Evolutionary conservation across 176 grass and related monocot species (phyloP).

Genomic region (Saccharum officinarum): DNA sequence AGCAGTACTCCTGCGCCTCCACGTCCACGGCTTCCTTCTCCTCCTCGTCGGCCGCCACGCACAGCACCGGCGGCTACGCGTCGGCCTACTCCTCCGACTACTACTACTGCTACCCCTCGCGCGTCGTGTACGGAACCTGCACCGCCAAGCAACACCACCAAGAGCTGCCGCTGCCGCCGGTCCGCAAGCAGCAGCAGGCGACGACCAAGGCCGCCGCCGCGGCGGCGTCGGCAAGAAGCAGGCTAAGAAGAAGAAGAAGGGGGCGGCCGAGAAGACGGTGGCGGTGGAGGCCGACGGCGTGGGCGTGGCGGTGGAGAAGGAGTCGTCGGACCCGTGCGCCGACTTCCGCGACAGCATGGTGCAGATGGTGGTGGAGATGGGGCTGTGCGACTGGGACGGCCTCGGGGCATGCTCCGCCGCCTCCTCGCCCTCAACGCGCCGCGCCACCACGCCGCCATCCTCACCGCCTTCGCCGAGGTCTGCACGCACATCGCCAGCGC

Average conservation of each 20-base stretch:
- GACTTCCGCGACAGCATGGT: constrained; percentile 94
- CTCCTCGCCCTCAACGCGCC: constrained; percentile 91
- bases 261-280: neutral
- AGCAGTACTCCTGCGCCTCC: neutral
- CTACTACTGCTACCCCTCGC: constrained; percentile 5
- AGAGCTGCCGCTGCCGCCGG: neutral
- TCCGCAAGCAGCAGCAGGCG: neutral
- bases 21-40: constrained; percentile 28
- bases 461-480: constrained; percentile 93
- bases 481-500: constrained; percentile 56
- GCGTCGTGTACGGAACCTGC: neutral
- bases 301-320: constrained; percentile 96
- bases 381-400: constrained; percentile 83
- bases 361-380: constrained; percentile 96
- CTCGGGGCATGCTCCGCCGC: constrained; percentile 77
- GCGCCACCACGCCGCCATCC: constrained; percentile 86
- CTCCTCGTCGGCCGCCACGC: constrained; percentile 28
- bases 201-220: neutral
- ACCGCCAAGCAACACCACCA: neutral
- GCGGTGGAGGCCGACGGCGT: neutral
- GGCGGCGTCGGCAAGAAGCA: neutral
- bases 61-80: constrained; percentile 31
- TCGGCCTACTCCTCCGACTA: constrained; percentile 25
- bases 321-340: constrained; percentile 76
- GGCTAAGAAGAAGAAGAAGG: neutral